phyloP scores from a whole-genome alignment of 1,284 basidiomycete species.

The Tausonia pullulans region DNA sequence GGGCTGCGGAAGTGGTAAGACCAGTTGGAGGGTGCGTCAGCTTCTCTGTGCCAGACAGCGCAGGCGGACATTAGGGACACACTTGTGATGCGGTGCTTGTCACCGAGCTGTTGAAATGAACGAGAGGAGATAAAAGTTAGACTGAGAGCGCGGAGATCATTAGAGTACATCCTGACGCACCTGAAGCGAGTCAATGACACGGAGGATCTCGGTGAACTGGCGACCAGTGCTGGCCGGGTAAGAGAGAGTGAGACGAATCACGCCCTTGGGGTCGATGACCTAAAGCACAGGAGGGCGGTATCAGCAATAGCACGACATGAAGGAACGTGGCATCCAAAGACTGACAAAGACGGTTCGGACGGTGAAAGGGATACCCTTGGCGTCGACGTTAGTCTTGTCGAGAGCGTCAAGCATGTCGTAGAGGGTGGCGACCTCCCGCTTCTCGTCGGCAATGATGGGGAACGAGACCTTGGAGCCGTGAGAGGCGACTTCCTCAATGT shows the following conservation, averaged over 20 bases:
- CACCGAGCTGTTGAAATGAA: slow-evolving; percentile 46
- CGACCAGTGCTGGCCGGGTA: slow-evolving; percentile 66
- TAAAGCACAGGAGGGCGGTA: slow-evolving; percentile 32
- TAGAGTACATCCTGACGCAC: no score
- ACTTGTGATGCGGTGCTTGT: slow-evolving; percentile 59
- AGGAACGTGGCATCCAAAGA: neutral
- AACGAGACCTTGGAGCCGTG: slow-evolving; percentile 51
- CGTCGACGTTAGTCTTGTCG: slow-evolving; percentile 76
- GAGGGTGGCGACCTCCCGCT: slow-evolving; percentile 65
- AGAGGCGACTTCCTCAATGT: slow-evolving; percentile 62
- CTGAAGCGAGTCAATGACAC: slow-evolving; percentile 74
- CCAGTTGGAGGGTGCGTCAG: neutral
- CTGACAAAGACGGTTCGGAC: neutral
- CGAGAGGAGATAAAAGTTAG: no score
- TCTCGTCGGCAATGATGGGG: slow-evolving; percentile 91
- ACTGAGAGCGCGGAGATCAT: no score
- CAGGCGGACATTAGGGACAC: slow-evolving; percentile 27
- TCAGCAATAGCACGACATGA: slow-evolving; percentile 1
- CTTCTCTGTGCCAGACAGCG: slow-evolving; percentile 12
- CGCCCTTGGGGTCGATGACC: slow-evolving; percentile 83
- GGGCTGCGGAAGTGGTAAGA: slow-evolving; percentile 46
- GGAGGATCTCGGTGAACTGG: slow-evolving; percentile 67
- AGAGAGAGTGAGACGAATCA: slow-evolving; percentile 75
- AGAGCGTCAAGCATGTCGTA: slow-evolving; percentile 73
- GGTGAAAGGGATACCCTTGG: slow-evolving; percentile 72